These are phyloP conservation scores for Pseudohalonectria lignicola DNA, from an alignment of 2,329 filamentous ascomycete genomes.

Conservation along the genomic window DNA sequence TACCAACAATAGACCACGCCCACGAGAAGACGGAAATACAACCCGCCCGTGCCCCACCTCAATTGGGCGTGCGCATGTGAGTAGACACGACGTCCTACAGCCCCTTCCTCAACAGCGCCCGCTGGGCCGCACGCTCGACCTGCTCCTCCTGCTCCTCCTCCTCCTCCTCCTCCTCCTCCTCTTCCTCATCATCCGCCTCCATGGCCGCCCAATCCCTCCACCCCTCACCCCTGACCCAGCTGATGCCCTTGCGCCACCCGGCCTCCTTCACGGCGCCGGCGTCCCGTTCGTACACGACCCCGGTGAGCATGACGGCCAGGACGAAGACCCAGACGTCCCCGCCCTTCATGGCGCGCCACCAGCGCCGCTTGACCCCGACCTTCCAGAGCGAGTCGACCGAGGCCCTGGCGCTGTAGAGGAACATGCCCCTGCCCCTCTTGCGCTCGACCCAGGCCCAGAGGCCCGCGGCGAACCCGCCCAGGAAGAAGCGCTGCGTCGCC, in stretches of 20 bases:
- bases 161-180: constrained; percentile 18
- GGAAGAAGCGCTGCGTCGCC: constrained; percentile 77
- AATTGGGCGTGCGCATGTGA: too few relatives aligned
- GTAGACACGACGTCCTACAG: too few relatives aligned
- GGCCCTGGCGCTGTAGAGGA: constrained; percentile 68
- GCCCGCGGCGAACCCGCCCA: constrained; percentile 77
- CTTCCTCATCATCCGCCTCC: constrained; percentile 35
- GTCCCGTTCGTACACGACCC: constrained; percentile 64
- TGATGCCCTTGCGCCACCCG: constrained; percentile 59
- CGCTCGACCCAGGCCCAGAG: constrained; percentile 74
- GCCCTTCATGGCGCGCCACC: constrained; percentile 74
- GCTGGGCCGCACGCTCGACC: background rate
- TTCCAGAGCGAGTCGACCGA: constrained; percentile 83
- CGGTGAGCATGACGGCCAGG: constrained; percentile 64
- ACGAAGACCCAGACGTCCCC: constrained; percentile 83
- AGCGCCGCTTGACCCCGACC: constrained; percentile 79
- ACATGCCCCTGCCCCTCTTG: constrained; percentile 52
- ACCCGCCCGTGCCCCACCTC: too few relatives aligned
- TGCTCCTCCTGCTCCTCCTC: constrained; percentile 15
- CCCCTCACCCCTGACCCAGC: constrained; percentile 65
- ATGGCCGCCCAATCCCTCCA: constrained; percentile 56
- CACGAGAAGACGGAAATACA: too few relatives aligned
- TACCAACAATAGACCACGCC: too few relatives aligned
- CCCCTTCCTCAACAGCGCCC: background rate
- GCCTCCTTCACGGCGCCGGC: constrained; percentile 56